These are phyloP conservation scores for Sordaria brevicollis DNA, from an alignment of 495 filamentous ascomycete genomes.

Conservation along the genomic window DNA sequence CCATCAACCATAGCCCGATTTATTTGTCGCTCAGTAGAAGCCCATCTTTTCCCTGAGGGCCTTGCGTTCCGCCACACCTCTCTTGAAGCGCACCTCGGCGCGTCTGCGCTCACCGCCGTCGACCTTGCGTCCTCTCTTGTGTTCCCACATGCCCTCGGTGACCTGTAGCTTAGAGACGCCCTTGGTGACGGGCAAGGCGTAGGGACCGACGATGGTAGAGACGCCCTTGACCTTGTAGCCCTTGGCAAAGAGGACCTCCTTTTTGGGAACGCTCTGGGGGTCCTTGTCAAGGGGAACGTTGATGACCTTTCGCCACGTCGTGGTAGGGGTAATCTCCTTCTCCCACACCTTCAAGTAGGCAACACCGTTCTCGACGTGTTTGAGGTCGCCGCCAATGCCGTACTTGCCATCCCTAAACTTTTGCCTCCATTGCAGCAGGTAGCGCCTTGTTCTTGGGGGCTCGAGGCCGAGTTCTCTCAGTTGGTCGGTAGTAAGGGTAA, in stretches of 20 bases:
- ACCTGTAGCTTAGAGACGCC: constrained; percentile 54
- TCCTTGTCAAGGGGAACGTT: constrained; percentile 54
- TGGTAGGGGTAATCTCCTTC: constrained; percentile 26
- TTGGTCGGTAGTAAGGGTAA: constrained; percentile 64
- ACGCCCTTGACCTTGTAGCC: constrained; percentile 57
- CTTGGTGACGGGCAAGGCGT: constrained; percentile 53
- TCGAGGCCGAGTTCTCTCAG: constrained; percentile 78
- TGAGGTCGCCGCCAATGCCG: constrained; percentile 70
- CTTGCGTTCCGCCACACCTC: constrained; percentile 36
- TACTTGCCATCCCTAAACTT: constrained; percentile 64
- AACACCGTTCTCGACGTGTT: constrained; percentile 59
- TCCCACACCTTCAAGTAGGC: constrained; percentile 63
- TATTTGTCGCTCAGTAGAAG: constrained; percentile 11
- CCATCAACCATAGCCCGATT: background rate
- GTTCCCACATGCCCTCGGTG: constrained; percentile 84
- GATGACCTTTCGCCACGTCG: constrained; percentile 40
- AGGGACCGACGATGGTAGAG: constrained; percentile 58
- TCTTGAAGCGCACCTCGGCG: constrained; percentile 62
- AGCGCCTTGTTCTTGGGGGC: constrained; percentile 66
- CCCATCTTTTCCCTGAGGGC: constrained; percentile 29
- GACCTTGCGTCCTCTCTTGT: constrained; percentile 73
- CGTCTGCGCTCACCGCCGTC: constrained; percentile 92
- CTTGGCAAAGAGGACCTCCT: constrained; percentile 40
- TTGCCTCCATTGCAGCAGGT: constrained; percentile 79
- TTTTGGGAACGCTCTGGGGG: constrained; percentile 30